A percentile compares a stretch with the other conserved stretches of the same genome.
These are phyloP conservation scores for Ceratobasidium sp. DNA, from an alignment of 1,284 basidiomycete genomes.

Conservation along the genomic window DNA sequence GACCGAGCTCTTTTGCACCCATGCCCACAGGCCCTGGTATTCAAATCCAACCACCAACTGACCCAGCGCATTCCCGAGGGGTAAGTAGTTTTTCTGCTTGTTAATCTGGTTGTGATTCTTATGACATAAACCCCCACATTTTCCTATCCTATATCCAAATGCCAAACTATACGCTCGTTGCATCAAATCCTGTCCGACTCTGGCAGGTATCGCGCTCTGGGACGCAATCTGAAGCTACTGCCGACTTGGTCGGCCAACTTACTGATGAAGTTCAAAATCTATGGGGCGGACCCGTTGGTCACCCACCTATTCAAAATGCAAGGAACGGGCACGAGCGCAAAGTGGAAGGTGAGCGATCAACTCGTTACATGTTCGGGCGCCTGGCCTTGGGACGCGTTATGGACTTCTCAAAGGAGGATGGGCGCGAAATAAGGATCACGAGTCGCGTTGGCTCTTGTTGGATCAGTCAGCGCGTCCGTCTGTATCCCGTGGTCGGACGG, in stretches of 20 bases:
- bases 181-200: not conserved
- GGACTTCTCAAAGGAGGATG: too few species aligned
- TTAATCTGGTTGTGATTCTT: not conserved
- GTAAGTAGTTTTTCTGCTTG: constrained; percentile 11
- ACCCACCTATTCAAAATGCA: constrained; percentile 30
- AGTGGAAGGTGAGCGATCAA: constrained; percentile 25
- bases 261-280: constrained; percentile 24
- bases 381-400: not conserved
- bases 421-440: too few species aligned
- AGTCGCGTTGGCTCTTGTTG: too few species aligned
- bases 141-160: not conserved
- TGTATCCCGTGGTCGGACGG: not conserved
- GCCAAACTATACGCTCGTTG: not conserved
- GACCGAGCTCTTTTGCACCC: constrained; percentile 28
- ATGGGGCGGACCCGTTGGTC: constrained; percentile 7
- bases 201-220: constrained; percentile 13
- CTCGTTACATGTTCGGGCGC: not conserved
- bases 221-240: constrained; percentile 9
- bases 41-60: constrained; percentile 41
- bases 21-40: constrained; percentile 27
- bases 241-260: constrained; percentile 12
- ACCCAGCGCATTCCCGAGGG: constrained; percentile 37
- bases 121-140: constrained; percentile 26
- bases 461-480: not conserved
- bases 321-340: constrained; percentile 25